Base-by-base conservation (phyloP, 805 yeast species). In the Kluyveromyces nonfermentans region DNA sequence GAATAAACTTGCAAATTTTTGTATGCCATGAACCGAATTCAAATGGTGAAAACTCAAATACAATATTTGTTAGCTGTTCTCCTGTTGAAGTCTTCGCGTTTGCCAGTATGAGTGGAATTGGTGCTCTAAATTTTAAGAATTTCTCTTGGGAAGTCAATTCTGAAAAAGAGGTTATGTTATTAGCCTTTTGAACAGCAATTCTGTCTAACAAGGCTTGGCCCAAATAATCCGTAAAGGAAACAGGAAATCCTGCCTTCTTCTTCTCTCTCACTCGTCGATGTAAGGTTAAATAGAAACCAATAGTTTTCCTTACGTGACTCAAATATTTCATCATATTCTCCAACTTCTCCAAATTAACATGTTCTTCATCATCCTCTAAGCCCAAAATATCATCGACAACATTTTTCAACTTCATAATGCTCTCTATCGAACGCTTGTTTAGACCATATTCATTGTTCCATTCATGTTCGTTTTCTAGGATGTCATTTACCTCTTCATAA, bases 21-120 rank as follows among this genome's bases (percentile, higher is more conserved):
- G 63, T 47, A 48, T 78, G 82, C 84, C 85, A 80, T 0, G 82
- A 76, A 0, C 86, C 86, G 63, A 79, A 79, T 45, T 80, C 87
- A 53, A 60, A 77, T 0, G 85, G 85, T 12, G 73, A 76, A 50
- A 80, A 73, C 56, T 80, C 86, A 48, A 78, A 71, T 2, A 76
- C 41, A 47, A 60, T 47, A 54, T 61, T 40, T 51, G 53, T 49
- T 44, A 48, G 18, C 56, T 64, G 4, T 71, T 73, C 41, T 63
- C 65, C 49, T 69, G 67, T 44, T 55, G 62, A 54, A 63, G 65
- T 49, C 69, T 68, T 44, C 55, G 62, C 55, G 60, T 65, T 22
- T 73, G 64, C 36, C 69, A 59, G 17, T 71, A 67, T 17, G 71
- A 73, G 15, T 75, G 84, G 54, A 68, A 77, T 15, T 74, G 84